Percentiles rank a stretch among this genome's conserved stretches.
Conservation (phyloP, 129 eudicot species). For the Ambrosia trifida region DNA sequence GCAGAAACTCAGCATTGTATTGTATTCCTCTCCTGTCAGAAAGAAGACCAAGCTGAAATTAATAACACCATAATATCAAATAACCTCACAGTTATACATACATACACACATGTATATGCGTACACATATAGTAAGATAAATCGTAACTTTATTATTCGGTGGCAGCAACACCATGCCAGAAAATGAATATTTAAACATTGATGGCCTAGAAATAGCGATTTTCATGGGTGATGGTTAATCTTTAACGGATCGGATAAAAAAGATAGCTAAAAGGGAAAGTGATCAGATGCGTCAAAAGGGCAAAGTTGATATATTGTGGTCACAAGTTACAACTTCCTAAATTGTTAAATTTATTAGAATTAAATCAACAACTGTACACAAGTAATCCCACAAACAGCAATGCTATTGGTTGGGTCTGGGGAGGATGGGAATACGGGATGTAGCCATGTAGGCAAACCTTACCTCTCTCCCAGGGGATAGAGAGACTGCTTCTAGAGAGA, state of each 20-base stretch:
- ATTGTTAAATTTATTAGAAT: not conserved
- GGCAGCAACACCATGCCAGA: not conserved
- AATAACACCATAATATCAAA: not conserved
- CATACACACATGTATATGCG: not conserved
- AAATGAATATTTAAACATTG: not conserved
- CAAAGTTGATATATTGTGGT: no score
- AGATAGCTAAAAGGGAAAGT: no score
- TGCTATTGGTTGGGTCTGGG: no score
- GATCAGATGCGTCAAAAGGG: no score
- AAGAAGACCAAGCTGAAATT: slow-evolving; percentile 14
- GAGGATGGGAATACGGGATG: no score
- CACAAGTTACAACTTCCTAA: not conserved
- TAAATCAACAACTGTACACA: not conserved
- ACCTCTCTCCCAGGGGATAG: no score
- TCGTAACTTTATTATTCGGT: not conserved
- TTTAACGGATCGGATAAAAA: no score
- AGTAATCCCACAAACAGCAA: no score
- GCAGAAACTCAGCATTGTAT: not conserved
- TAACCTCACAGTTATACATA: not conserved
- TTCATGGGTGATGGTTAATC: not conserved
- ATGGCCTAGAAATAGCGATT: not conserved
- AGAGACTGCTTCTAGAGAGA: no score
- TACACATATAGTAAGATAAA: no score
- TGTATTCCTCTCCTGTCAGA: slow-evolving; percentile 23
- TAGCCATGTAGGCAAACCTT: no score